A percentile compares a stretch with the other conserved stretches of the same genome.
Conservation (phyloP, 345 rosid species). For the Eucalyptus leucophloia region DNA sequence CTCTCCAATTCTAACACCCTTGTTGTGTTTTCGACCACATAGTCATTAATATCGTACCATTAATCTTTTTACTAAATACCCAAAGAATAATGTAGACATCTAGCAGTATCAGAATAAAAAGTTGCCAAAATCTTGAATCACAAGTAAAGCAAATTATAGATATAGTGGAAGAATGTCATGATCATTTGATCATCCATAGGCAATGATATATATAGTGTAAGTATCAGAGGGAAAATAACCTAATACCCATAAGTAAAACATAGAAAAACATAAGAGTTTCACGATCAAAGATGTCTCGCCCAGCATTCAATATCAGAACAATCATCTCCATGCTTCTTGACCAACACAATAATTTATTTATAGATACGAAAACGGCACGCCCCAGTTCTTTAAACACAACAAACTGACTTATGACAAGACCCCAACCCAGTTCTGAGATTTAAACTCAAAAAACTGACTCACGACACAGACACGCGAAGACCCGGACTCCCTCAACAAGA, state of each 20-base stretch:
- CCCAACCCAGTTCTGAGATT: neutral
- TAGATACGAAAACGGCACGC: neutral
- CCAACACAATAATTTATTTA: neutral
- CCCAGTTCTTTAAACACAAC: neutral
- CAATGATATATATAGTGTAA: neutral
- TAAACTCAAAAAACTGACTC: neutral
- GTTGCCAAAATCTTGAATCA: neutral
- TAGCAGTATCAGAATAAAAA: neutral
- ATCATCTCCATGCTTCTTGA: neutral
- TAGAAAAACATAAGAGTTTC: neutral
- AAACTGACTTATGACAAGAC: neutral
- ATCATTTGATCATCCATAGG: neutral
- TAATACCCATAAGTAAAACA: neutral
- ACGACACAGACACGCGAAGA: neutral
- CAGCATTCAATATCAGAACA: neutral
- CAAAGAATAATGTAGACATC: neutral
- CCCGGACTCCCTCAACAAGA: too few relatives aligned
- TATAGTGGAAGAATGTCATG: neutral
- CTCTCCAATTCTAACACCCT: neutral
- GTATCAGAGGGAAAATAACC: neutral
- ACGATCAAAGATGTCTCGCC: neutral
- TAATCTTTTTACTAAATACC: neutral
- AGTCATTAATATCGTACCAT: neutral
- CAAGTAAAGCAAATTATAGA: neutral
- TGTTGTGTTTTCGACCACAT: neutral